phyloP scores from a whole-genome alignment of 192 early-diverging fungal species.

The Coemansia pectinata region DNA sequence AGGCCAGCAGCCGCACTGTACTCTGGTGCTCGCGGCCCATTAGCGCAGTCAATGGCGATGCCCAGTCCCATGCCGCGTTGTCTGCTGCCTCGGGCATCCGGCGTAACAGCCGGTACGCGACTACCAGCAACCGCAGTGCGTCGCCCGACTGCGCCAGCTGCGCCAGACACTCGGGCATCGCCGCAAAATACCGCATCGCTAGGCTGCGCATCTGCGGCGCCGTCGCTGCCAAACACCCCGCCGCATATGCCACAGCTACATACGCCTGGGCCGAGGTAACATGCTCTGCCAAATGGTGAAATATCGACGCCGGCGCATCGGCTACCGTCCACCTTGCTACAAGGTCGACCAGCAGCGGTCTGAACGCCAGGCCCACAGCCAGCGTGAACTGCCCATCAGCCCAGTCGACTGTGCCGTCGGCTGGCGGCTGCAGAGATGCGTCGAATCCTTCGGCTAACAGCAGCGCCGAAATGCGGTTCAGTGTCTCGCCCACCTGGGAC shows the following conservation, averaged over 20 bases:
- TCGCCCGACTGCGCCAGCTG: constrained; percentile 9
- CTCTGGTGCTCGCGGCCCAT: constrained; percentile 16
- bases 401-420: constrained; percentile 15
- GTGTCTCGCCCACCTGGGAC: constrained; percentile 1
- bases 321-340: constrained; percentile 70
- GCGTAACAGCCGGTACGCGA: constrained; percentile 59
- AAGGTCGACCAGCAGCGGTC: constrained; percentile 82
- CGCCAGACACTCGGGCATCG: constrained; percentile 7
- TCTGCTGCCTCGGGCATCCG: constrained; percentile 42
- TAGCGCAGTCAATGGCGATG: constrained; percentile 25
- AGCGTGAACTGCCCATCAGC: constrained; percentile 37
- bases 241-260: constrained; percentile 54
- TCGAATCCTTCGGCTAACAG: constrained; percentile 29
- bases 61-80: constrained; percentile 31
- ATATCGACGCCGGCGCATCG: constrained; percentile 39
- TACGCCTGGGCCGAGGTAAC: constrained; percentile 29
- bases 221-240: constrained; percentile 62
- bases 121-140: constrained; percentile 8
- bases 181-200: constrained; percentile 31
- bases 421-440: neutral
- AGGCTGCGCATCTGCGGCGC: constrained; percentile 73
- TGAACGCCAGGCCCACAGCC: constrained; percentile 46
- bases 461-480: constrained; percentile 35
- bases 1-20: constrained; percentile 25
- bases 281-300: constrained; percentile 16